Base-by-base conservation (phyloP, 352 stramenopile genomes). In the Phytopythium oedochilum region DNA sequence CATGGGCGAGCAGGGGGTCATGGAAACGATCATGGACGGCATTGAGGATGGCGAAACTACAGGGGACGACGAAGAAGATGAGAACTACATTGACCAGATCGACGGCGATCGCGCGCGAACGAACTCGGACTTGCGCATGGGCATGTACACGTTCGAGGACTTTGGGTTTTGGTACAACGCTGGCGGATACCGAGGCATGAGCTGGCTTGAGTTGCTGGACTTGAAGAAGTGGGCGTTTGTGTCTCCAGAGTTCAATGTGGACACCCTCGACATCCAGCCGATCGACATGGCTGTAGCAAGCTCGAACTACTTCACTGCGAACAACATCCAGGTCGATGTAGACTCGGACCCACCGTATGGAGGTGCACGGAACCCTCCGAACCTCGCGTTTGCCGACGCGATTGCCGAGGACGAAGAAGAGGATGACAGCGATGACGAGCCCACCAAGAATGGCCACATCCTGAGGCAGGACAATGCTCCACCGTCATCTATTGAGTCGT, bases 151-250 rank as follows among this genome's bases (percentile, higher is more conserved):
- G 10, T 95, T 95, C 68, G 85, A 93, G 65, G 73, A 91, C 18
- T 95, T 95, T 54, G 85, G 83, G 1, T 48, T 76, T 28, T 95
- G 85, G 85, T 96, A 96, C 57, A 96, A 96, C 60, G 70, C 71
- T 5, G 83, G 83, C 43, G 86, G 86, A 0, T 92, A 77, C 48
- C 78, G 83, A 51, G 70, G 62, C 2, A 86, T 93, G 75, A 94
- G 83, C 46, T 96, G 84, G 83, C 55, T 96, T 9, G 86, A 96
- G 60, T 53, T 96, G 32, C 69, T 96, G 7, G 86, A 96, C 64
- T 57, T 96, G 44, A 71, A 77, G 20, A 96, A 96, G 51, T 96
- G 83, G 86, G 60, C 74, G 15, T 93, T 90, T 60, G 71, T 94
- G 28, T 92, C 78, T 12, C 66, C 79, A 10, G 58, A 67, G 2